Conservation (phyloP, 1,284 basidiomycete genomes). For the Tilletia indica region DNA sequence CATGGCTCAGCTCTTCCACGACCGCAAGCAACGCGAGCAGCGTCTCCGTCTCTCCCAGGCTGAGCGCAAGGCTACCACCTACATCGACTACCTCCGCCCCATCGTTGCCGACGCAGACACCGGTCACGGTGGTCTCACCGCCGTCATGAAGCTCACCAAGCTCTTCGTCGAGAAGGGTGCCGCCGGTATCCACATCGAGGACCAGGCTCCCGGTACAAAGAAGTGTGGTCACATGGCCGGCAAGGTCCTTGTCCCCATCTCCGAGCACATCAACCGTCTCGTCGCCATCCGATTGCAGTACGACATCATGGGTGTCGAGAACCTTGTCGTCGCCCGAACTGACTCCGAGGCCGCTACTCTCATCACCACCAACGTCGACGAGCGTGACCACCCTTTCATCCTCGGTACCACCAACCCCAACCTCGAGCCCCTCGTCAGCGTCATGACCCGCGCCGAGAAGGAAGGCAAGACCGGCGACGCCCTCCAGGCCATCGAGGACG, state of each 20-base stretch:
- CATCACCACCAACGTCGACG: slow-evolving; percentile 93
- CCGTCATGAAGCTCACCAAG: slow-evolving; percentile 94
- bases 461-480: slow-evolving; percentile 75
- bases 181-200: slow-evolving; percentile 83
- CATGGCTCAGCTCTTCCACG: slow-evolving; percentile 67
- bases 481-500: slow-evolving; percentile 81
- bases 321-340: slow-evolving; percentile 72
- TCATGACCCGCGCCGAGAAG: slow-evolving; percentile 80
- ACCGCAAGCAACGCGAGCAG: slow-evolving; percentile 62
- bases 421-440: slow-evolving; percentile 69
- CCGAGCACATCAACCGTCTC: slow-evolving; percentile 76
- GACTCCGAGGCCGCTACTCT: slow-evolving; percentile 90
- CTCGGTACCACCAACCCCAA: slow-evolving; percentile 80
- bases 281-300: slow-evolving; percentile 74
- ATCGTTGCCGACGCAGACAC: slow-evolving; percentile 60
- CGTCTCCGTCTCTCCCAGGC: slow-evolving; percentile 68
- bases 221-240: slow-evolving; percentile 69
- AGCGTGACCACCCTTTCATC: slow-evolving; percentile 93
- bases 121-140: slow-evolving; percentile 85
- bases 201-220: slow-evolving; percentile 81
- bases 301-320: slow-evolving; percentile 76
- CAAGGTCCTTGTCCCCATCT: slow-evolving; percentile 69
- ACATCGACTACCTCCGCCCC: slow-evolving; percentile 58
- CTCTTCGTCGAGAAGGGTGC: slow-evolving; percentile 88
- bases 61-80: slow-evolving; percentile 60